phyloP scores from a whole-genome alignment of 2,329 filamentous ascomycete species.

The Venturiaceae sp. region DNA sequence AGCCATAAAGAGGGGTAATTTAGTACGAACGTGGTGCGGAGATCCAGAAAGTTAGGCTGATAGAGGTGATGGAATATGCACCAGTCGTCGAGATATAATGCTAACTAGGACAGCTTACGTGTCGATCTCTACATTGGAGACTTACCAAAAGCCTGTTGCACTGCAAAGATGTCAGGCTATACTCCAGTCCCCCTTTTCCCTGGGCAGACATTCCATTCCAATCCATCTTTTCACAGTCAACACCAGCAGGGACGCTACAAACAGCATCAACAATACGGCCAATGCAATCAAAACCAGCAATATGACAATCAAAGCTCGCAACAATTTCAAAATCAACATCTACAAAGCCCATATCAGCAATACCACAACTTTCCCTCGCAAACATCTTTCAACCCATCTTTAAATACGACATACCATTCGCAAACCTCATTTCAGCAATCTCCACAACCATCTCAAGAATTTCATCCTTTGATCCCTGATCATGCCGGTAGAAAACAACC shows the following conservation, averaged over 20 bases:
- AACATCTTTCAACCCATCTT: not conserved
- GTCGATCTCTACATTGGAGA: not conserved
- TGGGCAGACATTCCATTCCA: not conserved
- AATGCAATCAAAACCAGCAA: not conserved
- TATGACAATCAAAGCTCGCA: not conserved
- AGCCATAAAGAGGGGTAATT: no score
- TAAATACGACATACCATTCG: not conserved
- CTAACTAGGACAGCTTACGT: not conserved
- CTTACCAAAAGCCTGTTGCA: not conserved
- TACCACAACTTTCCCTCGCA: not conserved
- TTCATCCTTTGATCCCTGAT: not conserved
- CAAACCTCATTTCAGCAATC: not conserved
- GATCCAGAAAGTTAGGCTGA: no score
- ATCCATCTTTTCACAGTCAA: not conserved
- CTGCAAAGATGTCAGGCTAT: not conserved
- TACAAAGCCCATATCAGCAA: not conserved
- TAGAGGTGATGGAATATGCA: no score
- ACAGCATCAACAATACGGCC: not conserved
- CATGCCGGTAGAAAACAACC: not conserved
- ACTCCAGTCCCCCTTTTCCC: not conserved
- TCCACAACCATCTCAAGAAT: not conserved
- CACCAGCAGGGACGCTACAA: not conserved
- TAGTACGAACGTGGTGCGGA: no score
- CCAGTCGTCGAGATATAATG: not conserved
- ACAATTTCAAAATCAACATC: not conserved